Conservation (phyloP, 2,329 filamentous ascomycete species). For the Fusarium mundagurra region DNA sequence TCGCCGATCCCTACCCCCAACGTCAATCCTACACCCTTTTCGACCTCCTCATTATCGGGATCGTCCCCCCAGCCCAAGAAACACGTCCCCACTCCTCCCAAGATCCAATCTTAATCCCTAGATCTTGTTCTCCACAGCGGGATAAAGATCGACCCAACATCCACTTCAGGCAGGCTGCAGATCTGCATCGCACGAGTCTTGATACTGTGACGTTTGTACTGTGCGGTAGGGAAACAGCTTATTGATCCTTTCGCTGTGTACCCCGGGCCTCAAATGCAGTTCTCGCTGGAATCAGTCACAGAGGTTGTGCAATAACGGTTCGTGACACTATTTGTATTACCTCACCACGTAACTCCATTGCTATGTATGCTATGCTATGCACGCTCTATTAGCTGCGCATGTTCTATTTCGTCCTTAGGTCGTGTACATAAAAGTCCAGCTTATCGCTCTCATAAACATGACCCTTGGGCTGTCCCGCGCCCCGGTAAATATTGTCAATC, state of each 20-base stretch:
- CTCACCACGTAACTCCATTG: constrained; percentile 32
- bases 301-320: neutral
- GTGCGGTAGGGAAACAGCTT: neutral
- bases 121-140: constrained; percentile 1
- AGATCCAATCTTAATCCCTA: constrained; percentile 14
- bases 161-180: neutral
- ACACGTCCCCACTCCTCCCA: constrained; percentile 5
- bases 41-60: constrained; percentile 6
- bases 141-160: constrained; percentile 5
- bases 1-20: constrained; percentile 19
- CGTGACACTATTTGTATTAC: neutral
- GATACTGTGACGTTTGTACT: neutral
- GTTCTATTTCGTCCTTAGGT: constrained; percentile 54
- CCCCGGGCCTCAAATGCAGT: neutral
- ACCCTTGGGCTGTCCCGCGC: constrained; percentile 71
- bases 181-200: neutral
- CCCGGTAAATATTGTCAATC: constrained; percentile 78
- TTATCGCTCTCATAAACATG: constrained; percentile 76
- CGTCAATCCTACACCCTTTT: constrained; percentile 8
- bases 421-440: constrained; percentile 68
- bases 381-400: neutral
- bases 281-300: neutral
- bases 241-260: neutral
- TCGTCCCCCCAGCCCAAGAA: neutral
- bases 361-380: constrained; percentile 41